Conservation (phyloP, 1,284 basidiomycete species). For the Moesziomyces sp. region DNA sequence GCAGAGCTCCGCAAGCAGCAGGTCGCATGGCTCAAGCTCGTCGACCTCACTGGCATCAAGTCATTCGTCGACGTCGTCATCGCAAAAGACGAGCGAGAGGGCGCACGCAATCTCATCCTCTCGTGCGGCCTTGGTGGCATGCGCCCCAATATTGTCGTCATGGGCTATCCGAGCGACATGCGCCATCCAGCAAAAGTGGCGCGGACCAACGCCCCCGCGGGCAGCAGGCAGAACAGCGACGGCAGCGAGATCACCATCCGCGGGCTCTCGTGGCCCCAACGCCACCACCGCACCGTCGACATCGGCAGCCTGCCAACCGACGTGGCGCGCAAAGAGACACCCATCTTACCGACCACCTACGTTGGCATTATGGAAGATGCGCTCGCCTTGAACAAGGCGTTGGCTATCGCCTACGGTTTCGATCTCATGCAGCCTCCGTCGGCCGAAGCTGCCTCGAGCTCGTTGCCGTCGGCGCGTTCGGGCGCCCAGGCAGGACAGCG, state of each 20-base stretch:
- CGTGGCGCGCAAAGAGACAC: slow-evolving; percentile 59
- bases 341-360: slow-evolving; percentile 60
- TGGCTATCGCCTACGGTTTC: slow-evolving; percentile 65
- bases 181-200: slow-evolving; percentile 48
- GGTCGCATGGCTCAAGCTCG: slow-evolving; percentile 67
- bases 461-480: slow-evolving; percentile 8
- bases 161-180: slow-evolving; percentile 64
- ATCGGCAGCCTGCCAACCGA: slow-evolving; percentile 60
- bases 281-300: slow-evolving; percentile 35
- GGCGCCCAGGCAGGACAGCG: slow-evolving; percentile 28
- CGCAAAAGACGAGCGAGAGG: slow-evolving; percentile 64
- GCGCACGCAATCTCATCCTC: slow-evolving; percentile 63
- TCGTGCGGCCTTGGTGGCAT: slow-evolving; percentile 66
- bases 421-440: slow-evolving; percentile 57
- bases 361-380: slow-evolving; percentile 67
- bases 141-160: slow-evolving; percentile 66
- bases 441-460: slow-evolving; percentile 17
- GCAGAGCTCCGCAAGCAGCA: slow-evolving; percentile 64
- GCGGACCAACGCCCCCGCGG: slow-evolving; percentile 6
- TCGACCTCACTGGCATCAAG: slow-evolving; percentile 65
- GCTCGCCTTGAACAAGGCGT: slow-evolving; percentile 66
- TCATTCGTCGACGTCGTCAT: slow-evolving; percentile 66
- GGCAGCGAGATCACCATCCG: slow-evolving; percentile 62
- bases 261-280: slow-evolving; percentile 39
- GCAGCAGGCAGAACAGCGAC: slow-evolving; percentile 37